Evolutionary conservation across 2,329 filamentous ascomycete species (phyloP).

Genomic region (Dothideomycetes sp.): DNA sequence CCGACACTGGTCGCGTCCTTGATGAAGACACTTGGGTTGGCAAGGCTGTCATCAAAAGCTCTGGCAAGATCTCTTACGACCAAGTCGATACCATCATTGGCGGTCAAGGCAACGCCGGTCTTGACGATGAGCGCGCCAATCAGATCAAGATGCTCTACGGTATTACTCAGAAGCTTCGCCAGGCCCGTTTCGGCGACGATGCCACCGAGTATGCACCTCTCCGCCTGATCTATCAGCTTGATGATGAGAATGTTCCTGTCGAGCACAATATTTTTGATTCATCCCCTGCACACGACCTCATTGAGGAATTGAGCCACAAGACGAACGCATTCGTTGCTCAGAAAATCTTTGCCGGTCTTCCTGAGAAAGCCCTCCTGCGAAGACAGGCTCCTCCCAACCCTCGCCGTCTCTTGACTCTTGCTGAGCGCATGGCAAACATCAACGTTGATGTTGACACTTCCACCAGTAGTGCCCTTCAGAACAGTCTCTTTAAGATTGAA

Average conservation of each 20-base stretch:
- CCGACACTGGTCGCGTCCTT: constrained; percentile 64
- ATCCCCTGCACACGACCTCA: constrained; percentile 77
- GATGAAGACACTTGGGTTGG: constrained; percentile 91
- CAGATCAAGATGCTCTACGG: constrained; percentile 72
- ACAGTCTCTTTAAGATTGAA: constrained; percentile 87
- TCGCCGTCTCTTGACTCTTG: constrained; percentile 80
- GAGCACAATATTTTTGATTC: constrained; percentile 95
- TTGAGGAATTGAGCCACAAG: constrained; percentile 92
- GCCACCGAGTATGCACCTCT: constrained; percentile 74
- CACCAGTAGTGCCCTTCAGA: constrained; percentile 85
- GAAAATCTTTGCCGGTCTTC: constrained; percentile 67
- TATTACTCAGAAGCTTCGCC: constrained; percentile 82
- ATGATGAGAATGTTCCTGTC: constrained; percentile 96
- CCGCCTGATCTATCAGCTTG: constrained; percentile 82
- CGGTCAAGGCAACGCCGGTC: constrained; percentile 48
- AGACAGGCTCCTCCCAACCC: constrained; percentile 78
- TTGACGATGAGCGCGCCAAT: constrained; percentile 58
- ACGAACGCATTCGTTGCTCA: constrained; percentile 84
- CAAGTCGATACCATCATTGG: constrained; percentile 77
- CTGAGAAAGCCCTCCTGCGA: constrained; percentile 86
- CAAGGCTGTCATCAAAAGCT: constrained; percentile 86
- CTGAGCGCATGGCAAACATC: constrained; percentile 83
- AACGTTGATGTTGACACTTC: constrained; percentile 83
- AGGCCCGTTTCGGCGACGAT: constrained; percentile 66
- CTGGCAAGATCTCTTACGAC: constrained; percentile 72